phyloP scores from a whole-genome alignment of 768 basidiomycete species.

The Boletus bicolor region DNA sequence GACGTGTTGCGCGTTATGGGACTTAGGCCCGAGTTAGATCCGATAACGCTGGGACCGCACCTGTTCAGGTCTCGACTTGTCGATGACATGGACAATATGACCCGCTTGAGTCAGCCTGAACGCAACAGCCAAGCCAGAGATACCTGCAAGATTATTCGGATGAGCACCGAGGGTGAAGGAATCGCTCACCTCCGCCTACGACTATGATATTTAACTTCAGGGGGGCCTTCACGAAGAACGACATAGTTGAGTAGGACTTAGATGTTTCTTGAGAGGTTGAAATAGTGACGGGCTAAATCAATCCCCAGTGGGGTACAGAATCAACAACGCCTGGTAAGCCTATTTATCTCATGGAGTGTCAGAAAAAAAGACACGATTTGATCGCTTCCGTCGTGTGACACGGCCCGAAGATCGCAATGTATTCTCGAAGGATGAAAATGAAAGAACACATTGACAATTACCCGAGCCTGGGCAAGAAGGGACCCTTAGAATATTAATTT shows the following conservation, averaged over 20 bases:
- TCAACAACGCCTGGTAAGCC: background rate
- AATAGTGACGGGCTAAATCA: background rate
- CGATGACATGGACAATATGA: conserved; percentile 51
- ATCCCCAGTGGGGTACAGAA: background rate
- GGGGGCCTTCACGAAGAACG: background rate
- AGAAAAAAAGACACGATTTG: background rate
- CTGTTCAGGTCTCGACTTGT: conserved; percentile 43
- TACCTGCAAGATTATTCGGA: conserved; percentile 18
- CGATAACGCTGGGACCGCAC: conserved; percentile 16
- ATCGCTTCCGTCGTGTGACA: conserved; percentile 9
- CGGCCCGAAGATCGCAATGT: background rate
- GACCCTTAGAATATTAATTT: background rate
- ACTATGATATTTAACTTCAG: conserved; percentile 1
- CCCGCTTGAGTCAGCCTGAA: conserved; percentile 53
- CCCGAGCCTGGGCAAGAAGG: background rate
- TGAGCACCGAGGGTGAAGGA: background rate
- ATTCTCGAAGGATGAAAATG: background rate
- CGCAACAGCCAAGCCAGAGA: conserved; percentile 53
- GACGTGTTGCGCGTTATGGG: background rate
- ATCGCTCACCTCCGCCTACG: conserved; percentile 19
- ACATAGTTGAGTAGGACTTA: background rate
- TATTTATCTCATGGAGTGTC: background rate
- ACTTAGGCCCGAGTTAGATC: background rate
- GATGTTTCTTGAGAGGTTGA: background rate
- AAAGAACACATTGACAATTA: background rate